phyloP scores from a whole-genome alignment of 73 alveolate genomes.

The Tetrahymena elliotti region DNA sequence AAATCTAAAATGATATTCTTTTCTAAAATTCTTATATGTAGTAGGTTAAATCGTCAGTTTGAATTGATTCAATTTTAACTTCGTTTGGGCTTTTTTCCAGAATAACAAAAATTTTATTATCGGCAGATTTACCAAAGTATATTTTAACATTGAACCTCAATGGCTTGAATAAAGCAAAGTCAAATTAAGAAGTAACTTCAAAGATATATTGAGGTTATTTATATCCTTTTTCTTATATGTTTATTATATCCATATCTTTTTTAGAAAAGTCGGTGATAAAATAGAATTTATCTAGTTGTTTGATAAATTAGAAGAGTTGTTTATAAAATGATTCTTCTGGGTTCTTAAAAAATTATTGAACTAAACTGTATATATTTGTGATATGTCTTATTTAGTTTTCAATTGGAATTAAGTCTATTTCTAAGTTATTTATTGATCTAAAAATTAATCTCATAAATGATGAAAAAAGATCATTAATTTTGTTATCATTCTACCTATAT shows the following conservation, averaged over 20 bases:
- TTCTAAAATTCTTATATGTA: not conserved
- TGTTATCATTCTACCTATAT: no score
- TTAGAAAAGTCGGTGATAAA: not conserved
- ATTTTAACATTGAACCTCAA: not conserved
- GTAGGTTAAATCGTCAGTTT: not conserved
- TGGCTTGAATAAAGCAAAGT: not conserved
- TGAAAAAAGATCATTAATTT: not conserved
- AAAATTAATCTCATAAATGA: not conserved
- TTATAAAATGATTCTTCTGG: not conserved
- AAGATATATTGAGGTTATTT: not conserved
- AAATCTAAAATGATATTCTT: not conserved
- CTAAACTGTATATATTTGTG: not conserved
- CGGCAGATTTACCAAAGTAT: not conserved
- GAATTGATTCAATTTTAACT: not conserved
- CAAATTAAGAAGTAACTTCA: not conserved
- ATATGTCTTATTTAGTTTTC: not conserved
- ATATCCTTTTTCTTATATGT: not conserved
- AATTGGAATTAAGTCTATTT: not conserved
- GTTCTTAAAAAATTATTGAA: not conserved
- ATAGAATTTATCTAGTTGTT: not conserved
- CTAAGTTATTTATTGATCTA: not conserved
- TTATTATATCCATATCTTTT: not conserved
- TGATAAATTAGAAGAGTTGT: not conserved
- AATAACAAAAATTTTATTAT: not conserved
- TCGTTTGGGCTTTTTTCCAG: not conserved